Evolutionary conservation across 306 rosid species (phyloP), one percentile per base, ranked within the genome.

Genomic region (Rubus parviflorus): DNA sequence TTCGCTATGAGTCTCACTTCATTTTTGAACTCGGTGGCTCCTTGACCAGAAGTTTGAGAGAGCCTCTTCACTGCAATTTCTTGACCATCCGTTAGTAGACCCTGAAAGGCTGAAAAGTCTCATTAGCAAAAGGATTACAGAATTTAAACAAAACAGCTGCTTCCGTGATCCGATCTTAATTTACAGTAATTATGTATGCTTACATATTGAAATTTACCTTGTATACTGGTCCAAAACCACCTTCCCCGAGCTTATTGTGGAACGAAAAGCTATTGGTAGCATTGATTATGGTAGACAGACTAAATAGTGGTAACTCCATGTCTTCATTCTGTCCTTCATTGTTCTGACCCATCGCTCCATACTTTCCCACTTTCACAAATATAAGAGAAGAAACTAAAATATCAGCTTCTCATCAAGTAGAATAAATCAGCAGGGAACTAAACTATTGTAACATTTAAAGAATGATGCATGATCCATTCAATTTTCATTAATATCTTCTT

Each of bases 11-110:
- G 75, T 43, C 46, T 69, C 12, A 87, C 88, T 75, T 87, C 87
- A 60, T 83, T 87, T 76, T 81, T 85, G 77, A 87, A 85, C 80
- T 88, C 87, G 2, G 58, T 70, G 6, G 53, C 2, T 57, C 89
- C 89, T 81, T 88, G 91, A 8, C 83, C 80, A 2, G 91, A 85
- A 66, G 63, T 79, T 43, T 8, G 41, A 8, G 86, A 86, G 58
- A 88, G 91, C 76, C 89, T 81, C 76, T 88, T 88, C 53, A 83
- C 86, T 1, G 91, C 89, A 35, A 88, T 79, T 62, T 85, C 89
- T 81, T 76, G 73, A 20, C 87, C 88, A 77, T 86, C 83, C 69
- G 22, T 53, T 2, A 86, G 74, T 57, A 20, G 72, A n/a, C 92
- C 90, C 88, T 86, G 83, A 20, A 80, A 74, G 22, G 41, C 88